These are phyloP conservation scores for Daedaleopsis sinensis DNA, from an alignment of 768 basidiomycete species.

Conservation along the genomic window DNA sequence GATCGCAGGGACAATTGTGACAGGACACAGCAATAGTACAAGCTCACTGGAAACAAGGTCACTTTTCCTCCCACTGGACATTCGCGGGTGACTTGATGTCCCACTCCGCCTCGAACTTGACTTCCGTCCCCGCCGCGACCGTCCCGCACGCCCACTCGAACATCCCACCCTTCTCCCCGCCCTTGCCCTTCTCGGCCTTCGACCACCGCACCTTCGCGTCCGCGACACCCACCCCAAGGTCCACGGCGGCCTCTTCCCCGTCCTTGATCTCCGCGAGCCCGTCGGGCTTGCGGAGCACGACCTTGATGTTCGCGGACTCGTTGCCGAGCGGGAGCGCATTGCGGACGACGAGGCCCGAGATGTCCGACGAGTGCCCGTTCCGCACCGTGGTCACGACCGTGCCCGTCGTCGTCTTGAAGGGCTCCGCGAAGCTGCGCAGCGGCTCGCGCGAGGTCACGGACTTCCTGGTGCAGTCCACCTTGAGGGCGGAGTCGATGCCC, in stretches of 20 bases:
- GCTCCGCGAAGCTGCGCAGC: constrained; percentile 48
- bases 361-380: neutral
- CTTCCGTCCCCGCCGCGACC: constrained; percentile 44
- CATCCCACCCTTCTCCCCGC: constrained; percentile 56
- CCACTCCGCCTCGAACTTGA: constrained; percentile 51
- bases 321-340: neutral
- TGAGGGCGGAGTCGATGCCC: constrained; percentile 41
- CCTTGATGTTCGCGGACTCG: neutral
- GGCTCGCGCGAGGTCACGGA: constrained; percentile 38
- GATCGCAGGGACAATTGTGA: no score
- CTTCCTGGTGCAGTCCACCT: constrained; percentile 43
- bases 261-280: constrained; percentile 25
- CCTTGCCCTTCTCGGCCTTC: constrained; percentile 44
- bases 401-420: constrained; percentile 46
- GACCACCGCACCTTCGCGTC: constrained; percentile 38
- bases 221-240: constrained; percentile 40
- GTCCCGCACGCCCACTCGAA: constrained; percentile 53
- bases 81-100: constrained; percentile 48
- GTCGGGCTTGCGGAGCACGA: neutral
- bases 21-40: no score
- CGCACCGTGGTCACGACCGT: constrained; percentile 36
- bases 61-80: constrained; percentile 25
- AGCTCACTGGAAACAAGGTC: no score
- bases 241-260: constrained; percentile 36
- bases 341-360: neutral